Evolutionary conservation across 371 early-diverging fungal genomes (phyloP), one percentile per base, ranked within the genome.

Genomic region (Globomyces sp.): DNA sequence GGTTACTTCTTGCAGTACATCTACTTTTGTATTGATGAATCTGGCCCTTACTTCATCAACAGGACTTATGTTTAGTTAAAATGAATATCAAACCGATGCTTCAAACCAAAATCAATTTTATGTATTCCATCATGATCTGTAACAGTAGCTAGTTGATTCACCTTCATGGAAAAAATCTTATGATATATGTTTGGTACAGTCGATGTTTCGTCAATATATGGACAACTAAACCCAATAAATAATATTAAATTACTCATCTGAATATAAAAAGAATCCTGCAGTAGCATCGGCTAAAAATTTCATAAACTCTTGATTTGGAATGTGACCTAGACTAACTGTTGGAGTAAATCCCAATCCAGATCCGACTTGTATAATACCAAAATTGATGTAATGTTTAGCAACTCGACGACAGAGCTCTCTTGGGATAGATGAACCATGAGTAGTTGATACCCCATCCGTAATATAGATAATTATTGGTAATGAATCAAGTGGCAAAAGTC

Each of bases 281-380:
- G 93, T 86, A 5, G 92, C 85, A 5, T 83, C 82, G 0, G 95
- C 87, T 24, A 94, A 74, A 70, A 90, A 94, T 11, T 90, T 76
- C 3, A 95, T 77, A 24, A 89, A 84, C 69, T 95, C 95, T 63
- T 86, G 92, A 71, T 96, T 93, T 46, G 90, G 88, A 3, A 95
- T 87, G 69, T 86, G 86, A 0, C 93, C 93, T 72, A 91, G 89
- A 59, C 87, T 87, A 48, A 84, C 81, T 46, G 82, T 85, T 34
- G 91, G 90, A 57, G 84, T 80, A 63, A 86, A 88, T 8, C 87
- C 89, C 36, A 77, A 9, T 42, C 39, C 65, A 2, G 87, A 89
- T 0, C 96, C 95, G 4, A 94, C 83, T 73, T 95, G 97, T 40
- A 96, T 82, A 13, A 94, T 78, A 8, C 85, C 87, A 62, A 91